These are phyloP conservation scores for Chloranthus sessilifolius DNA, from an alignment of 164 flowering plant genomes.

Conservation along the genomic window DNA sequence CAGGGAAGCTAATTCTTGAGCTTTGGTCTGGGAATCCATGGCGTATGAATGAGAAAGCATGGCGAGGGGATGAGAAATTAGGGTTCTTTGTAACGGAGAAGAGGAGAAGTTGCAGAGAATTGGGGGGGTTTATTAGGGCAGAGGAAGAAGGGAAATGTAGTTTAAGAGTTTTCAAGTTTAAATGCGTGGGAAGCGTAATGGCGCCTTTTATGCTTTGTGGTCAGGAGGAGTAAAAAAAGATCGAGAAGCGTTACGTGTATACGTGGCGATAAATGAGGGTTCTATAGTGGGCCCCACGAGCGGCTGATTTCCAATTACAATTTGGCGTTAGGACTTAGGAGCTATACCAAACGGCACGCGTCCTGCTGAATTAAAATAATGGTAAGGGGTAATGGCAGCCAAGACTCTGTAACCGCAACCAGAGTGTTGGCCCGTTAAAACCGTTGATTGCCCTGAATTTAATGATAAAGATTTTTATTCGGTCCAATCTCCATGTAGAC, in stretches of 20 bases:
- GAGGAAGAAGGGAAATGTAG: neutral
- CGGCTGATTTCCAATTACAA: no score
- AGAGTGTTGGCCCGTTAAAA: no score
- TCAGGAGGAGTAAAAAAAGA: neutral
- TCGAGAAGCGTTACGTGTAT: neutral
- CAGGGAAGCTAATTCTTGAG: constrained; percentile 52
- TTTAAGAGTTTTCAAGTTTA: constrained; percentile 22
- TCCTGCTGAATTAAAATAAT: no score
- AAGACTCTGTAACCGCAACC: no score
- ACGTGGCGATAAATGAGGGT: constrained; percentile 2
- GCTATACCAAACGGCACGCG: no score
- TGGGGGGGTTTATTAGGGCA: constrained; percentile 16
- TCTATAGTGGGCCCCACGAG: neutral
- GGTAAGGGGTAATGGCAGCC: no score
- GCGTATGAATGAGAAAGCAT: constrained; percentile 52
- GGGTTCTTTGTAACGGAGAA: no score
- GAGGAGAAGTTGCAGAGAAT: neutral
- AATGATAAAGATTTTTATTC: no score
- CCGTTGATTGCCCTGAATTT: no score
- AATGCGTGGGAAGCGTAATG: constrained; percentile 33
- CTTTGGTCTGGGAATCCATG: constrained; percentile 55
- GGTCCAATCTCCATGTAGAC: no score
- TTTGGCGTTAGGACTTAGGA: no score
- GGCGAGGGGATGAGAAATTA: neutral
- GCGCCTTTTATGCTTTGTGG: constrained; percentile 32